Evolutionary conservation across 345 rosid species (phyloP), one percentile per base, ranked within the genome.

Genomic region (Hevea brasiliensis): DNA sequence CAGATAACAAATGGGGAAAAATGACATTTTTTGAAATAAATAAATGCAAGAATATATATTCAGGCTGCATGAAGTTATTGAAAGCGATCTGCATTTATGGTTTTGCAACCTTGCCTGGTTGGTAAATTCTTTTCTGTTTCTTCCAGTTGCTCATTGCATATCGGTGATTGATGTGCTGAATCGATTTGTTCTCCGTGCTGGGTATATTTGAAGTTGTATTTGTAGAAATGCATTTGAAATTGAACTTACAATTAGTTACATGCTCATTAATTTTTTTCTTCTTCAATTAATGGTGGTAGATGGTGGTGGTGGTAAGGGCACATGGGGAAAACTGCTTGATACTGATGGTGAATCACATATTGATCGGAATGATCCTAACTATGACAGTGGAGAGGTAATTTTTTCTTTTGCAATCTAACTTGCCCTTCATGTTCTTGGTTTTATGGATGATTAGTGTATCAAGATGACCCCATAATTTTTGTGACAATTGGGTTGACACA

Each of bases 311-410:
- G 99, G 99, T n/a, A 93, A 91, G 82, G 98, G 98, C 51, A 90
- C 98, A 11, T 93, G 98, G 98, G 99, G 99, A 15, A 96, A 91
- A 81, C 89, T 96, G 67, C 91, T 96, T 40, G 99, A 96, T 74
- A 89, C 93, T 8, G 97, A 86, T 67, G 85, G 77, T 65, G 98
- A 86, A 63, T 78, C 79, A 58, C 90, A 63, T 65, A 81, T 91
- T 54, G 99, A 96, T 81, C 82, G 88, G 45, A 96, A 90, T 75
- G 99, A 96, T 84, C 99, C 99, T 50, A 93, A 93, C 80, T 96
- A 96, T 73, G 99, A 96, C 72, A 93, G 99, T 74, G 99, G 97
- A 76, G 99, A 96, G 97, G 99, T 95, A 84, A 69, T 78, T 76
- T 63, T 56, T 24, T 12, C 63, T 40, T 47, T 17, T 72, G 45